Conservation (phyloP, 1,284 basidiomycete species). For the Amylostereum areolatum region DNA sequence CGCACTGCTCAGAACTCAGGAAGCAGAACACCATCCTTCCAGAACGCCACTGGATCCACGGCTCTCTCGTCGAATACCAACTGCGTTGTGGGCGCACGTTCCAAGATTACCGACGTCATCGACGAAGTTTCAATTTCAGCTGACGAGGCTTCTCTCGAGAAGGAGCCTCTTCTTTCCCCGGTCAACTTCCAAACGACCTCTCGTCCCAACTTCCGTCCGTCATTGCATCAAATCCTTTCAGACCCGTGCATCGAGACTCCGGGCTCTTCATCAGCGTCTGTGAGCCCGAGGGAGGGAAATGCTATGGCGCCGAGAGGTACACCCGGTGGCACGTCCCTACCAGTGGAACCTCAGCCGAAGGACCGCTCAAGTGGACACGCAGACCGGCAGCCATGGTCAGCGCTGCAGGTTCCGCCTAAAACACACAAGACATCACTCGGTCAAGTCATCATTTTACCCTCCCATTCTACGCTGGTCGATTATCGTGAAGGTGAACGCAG, state of each 20-base stretch:
- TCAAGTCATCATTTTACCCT: slow-evolving; percentile 42
- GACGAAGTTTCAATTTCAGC: background rate
- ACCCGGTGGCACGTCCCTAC: background rate
- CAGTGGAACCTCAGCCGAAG: background rate
- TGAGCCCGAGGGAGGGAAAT: no score
- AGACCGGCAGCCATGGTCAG: slow-evolving; percentile 30
- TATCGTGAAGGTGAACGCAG: slow-evolving; percentile 48
- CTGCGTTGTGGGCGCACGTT: background rate
- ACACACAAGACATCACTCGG: slow-evolving; percentile 44
- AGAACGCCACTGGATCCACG: background rate
- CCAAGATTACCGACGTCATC: background rate
- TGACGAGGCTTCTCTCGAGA: background rate
- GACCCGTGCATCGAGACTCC: background rate
- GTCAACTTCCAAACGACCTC: background rate
- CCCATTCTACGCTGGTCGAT: slow-evolving; percentile 42
- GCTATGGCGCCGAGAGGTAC: background rate
- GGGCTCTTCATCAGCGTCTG: background rate
- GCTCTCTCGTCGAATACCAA: background rate
- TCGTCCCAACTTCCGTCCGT: background rate
- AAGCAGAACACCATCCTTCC: no score
- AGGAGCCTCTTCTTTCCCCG: background rate
- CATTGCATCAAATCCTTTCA: background rate
- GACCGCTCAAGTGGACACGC: slow-evolving; percentile 12
- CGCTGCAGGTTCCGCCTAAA: slow-evolving; percentile 31
- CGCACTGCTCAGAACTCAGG: no score